Percentiles rank a stretch among this genome's conserved stretches.
Conservation (phyloP, 768 basidiomycete species). For the Tricholoma sp. region DNA sequence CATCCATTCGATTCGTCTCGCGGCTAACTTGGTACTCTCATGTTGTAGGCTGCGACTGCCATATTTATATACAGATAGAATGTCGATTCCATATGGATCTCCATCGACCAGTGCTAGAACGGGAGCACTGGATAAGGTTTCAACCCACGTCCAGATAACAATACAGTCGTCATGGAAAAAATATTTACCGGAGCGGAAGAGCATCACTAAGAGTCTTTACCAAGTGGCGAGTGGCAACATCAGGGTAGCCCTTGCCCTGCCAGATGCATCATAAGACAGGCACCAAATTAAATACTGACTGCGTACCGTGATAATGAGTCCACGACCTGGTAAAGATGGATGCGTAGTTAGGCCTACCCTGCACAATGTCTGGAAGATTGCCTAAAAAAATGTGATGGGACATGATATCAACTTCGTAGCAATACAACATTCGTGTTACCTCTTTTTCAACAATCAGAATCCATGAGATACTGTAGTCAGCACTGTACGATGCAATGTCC, state of each 20-base stretch:
- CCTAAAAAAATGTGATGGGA: constrained; percentile 42
- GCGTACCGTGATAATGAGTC: constrained; percentile 75
- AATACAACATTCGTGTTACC: constrained; percentile 30
- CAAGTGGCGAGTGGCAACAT: constrained; percentile 84
- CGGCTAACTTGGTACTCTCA: constrained; percentile 64
- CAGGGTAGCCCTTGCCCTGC: constrained; percentile 97
- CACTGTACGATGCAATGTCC: constrained; percentile 58
- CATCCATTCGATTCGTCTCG: constrained; percentile 70
- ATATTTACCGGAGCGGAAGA: constrained; percentile 50
- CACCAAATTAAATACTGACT: constrained; percentile 1
- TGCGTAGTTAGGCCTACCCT: constrained; percentile 47
- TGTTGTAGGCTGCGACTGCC: constrained; percentile 72
- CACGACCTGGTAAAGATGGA: constrained; percentile 49
- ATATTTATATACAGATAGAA: constrained; percentile 80
- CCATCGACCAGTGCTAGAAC: constrained; percentile 81
- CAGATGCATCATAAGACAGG: not conserved
- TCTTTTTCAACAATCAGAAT: constrained; percentile 94
- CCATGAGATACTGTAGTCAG: constrained; percentile 59
- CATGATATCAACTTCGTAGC: not conserved
- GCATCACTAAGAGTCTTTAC: constrained; percentile 66
- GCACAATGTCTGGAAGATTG: constrained; percentile 89
- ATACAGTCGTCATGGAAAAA: constrained; percentile 1
- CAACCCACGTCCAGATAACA: not conserved
- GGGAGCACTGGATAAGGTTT: constrained; percentile 49
- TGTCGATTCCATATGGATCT: constrained; percentile 91